These are phyloP conservation scores for Aspergillus asperescens DNA, from an alignment of 495 filamentous ascomycete species.

Conservation along the genomic window DNA sequence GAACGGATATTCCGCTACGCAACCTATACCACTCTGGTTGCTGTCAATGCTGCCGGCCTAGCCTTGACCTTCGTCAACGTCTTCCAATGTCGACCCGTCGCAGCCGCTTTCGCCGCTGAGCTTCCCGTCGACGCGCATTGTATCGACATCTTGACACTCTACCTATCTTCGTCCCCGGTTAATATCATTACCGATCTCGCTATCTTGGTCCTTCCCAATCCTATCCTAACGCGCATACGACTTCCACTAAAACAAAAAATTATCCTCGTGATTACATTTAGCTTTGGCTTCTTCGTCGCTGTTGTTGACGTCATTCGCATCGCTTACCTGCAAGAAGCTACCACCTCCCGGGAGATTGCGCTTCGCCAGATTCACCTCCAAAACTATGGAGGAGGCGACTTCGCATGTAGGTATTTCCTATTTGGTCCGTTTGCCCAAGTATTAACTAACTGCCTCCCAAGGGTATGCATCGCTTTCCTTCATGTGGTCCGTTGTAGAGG, in stretches of 20 bases:
- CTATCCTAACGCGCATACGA: slow-evolving; percentile 78
- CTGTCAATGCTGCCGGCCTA: slow-evolving; percentile 72
- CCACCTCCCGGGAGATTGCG: slow-evolving; percentile 31
- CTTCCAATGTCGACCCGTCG: slow-evolving; percentile 78
- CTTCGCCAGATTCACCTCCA: slow-evolving; percentile 33
- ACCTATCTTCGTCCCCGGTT: slow-evolving; percentile 75
- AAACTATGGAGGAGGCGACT: slow-evolving; percentile 38
- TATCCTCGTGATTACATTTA: slow-evolving; percentile 77
- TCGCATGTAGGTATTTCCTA: slow-evolving; percentile 44
- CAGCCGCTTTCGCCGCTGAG: slow-evolving; percentile 53
- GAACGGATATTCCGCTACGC: slow-evolving; percentile 66
- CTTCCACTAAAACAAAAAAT: slow-evolving; percentile 78
- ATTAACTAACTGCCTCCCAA: slow-evolving; percentile 9
- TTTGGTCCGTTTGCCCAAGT: background rate
- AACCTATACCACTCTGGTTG: slow-evolving; percentile 62
- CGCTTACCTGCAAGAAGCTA: slow-evolving; percentile 78
- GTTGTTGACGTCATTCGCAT: slow-evolving; percentile 85
- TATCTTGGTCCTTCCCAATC: slow-evolving; percentile 78
- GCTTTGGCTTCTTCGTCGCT: slow-evolving; percentile 77
- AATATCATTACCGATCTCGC: slow-evolving; percentile 83
- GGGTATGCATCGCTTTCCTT: slow-evolving; percentile 79
- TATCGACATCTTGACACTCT: slow-evolving; percentile 72
- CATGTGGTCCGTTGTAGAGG: slow-evolving; percentile 91
- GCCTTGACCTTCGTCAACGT: slow-evolving; percentile 81
- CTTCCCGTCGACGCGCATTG: slow-evolving; percentile 46